phyloP scores from a whole-genome alignment of 805 yeast genomes.

The Starmera caribaea region DNA sequence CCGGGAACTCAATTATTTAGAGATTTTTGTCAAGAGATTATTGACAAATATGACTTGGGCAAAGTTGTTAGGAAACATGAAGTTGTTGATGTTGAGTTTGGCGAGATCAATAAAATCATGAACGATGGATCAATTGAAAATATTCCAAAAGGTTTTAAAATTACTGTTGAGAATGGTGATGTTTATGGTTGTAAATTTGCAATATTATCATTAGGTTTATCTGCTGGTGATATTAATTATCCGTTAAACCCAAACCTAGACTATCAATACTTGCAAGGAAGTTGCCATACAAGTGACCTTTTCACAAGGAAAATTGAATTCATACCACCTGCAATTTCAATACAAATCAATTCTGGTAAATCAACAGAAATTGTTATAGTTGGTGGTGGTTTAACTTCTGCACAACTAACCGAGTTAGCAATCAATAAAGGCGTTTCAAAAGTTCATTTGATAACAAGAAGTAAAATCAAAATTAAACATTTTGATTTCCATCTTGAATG shows the following conservation, averaged over 20 bases:
- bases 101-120: constrained; percentile 5
- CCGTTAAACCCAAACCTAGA: constrained; percentile 3
- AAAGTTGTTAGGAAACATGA: constrained; percentile 23
- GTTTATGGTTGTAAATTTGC: constrained; percentile 20
- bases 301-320: constrained; percentile 2
- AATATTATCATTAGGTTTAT: constrained; percentile 6
- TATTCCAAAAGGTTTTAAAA: constrained; percentile 23
- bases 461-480: constrained; percentile 32
- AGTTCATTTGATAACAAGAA: constrained; percentile 25
- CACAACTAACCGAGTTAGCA: constrained; percentile 33
- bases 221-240: constrained; percentile 6
- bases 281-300: constrained; percentile 7
- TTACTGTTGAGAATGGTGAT: constrained; percentile 23
- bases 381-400: constrained; percentile 39
- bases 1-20: constrained; percentile 30
- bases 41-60: constrained; percentile 23
- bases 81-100: constrained; percentile 25
- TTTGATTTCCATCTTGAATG: constrained; percentile 39
- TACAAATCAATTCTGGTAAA: background rate
- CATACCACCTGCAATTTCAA: constrained; percentile 1
- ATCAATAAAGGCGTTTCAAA: constrained; percentile 21
- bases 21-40: constrained; percentile 28
- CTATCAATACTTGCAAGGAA: constrained; percentile 3
- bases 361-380: constrained; percentile 21
- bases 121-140: constrained; percentile 14